These are phyloP conservation scores for Vishniacozyma victoriae DNA, from an alignment of 768 basidiomycete species.

Conservation along the genomic window DNA sequence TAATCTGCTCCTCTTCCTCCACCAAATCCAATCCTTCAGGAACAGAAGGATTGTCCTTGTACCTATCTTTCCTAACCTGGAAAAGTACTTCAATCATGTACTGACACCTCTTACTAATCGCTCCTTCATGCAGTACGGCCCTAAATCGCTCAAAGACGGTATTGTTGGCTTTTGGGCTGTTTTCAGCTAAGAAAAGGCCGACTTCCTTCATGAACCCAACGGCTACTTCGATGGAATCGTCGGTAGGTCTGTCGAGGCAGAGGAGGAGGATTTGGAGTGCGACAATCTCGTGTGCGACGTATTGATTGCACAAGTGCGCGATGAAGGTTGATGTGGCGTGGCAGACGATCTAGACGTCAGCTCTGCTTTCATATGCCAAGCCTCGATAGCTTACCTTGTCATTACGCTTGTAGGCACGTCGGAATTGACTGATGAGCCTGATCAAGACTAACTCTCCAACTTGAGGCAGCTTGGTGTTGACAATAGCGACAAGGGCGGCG, in stretches of 20 bases:
- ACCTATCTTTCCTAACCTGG: conserved; percentile 98
- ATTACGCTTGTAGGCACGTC: conserved; percentile 89
- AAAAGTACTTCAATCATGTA: conserved; percentile 99
- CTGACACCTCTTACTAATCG: conserved; percentile 91
- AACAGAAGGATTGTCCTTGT: conserved; percentile 94
- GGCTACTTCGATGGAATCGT: conserved; percentile 97
- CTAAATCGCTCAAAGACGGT: conserved; percentile 94
- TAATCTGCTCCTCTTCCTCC: conserved; percentile 96
- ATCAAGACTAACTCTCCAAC: conserved; percentile 87
- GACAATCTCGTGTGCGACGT: conserved; percentile 86
- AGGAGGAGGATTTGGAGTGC: conserved; percentile 91
- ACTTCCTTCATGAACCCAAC: conserved; percentile 97
- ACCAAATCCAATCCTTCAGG: conserved; percentile 93
- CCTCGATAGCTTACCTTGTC: conserved; percentile 68
- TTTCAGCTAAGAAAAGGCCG: conserved; percentile 87
- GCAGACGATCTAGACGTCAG: conserved; percentile 66
- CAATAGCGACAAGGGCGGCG: conserved; percentile 83
- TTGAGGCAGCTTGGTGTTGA: conserved; percentile 95
- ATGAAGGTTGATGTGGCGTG: conserved; percentile 85
- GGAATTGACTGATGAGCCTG: conserved; percentile 88
- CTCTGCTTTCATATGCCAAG: background rate
- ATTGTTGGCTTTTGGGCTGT: conserved; percentile 90
- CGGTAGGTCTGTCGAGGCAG: conserved; percentile 90
- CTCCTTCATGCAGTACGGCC: conserved; percentile 88
- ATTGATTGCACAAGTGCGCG: conserved; percentile 87